These are phyloP conservation scores for Chlorella sp. DNA, from an alignment of 139 green algal genomes.

Conservation along the genomic window DNA sequence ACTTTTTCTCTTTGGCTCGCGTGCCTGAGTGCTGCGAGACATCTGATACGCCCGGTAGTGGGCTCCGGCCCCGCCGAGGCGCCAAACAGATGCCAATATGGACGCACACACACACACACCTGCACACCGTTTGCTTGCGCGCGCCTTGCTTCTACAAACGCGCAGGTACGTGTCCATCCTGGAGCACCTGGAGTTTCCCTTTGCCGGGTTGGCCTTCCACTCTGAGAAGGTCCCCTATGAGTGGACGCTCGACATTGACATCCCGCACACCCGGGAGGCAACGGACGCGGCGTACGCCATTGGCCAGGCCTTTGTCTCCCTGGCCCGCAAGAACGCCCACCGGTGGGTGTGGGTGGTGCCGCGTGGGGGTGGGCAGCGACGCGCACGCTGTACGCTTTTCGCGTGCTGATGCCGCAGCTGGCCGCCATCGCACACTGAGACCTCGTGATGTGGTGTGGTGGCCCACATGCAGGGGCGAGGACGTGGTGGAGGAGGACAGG, in stretches of 20 bases:
- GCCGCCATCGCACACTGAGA: not conserved
- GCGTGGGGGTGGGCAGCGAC: not conserved
- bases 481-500: not conserved
- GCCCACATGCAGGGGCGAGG: not conserved
- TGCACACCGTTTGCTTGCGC: too few relatives aligned
- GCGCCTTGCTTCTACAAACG: not conserved
- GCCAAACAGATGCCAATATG: too few relatives aligned
- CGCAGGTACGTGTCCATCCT: too few relatives aligned
- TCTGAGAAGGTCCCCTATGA: conserved; percentile 7
- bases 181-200: too few relatives aligned
- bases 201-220: conserved; percentile 1
- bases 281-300: not conserved
- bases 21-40: too few relatives aligned
- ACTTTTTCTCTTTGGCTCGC: too few relatives aligned
- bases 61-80: too few relatives aligned
- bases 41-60: too few relatives aligned
- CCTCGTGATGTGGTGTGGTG: not conserved
- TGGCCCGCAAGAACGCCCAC: not conserved
- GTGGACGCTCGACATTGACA: not conserved
- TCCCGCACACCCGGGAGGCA: conserved; percentile 2
- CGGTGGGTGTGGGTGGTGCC: not conserved
- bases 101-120: too few relatives aligned
- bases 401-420: not conserved
- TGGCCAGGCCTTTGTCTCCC: not conserved
- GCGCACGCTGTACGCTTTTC: not conserved